phyloP scores from a whole-genome alignment of 768 basidiomycete genomes.

The Coprinellus aureogranulatus region DNA sequence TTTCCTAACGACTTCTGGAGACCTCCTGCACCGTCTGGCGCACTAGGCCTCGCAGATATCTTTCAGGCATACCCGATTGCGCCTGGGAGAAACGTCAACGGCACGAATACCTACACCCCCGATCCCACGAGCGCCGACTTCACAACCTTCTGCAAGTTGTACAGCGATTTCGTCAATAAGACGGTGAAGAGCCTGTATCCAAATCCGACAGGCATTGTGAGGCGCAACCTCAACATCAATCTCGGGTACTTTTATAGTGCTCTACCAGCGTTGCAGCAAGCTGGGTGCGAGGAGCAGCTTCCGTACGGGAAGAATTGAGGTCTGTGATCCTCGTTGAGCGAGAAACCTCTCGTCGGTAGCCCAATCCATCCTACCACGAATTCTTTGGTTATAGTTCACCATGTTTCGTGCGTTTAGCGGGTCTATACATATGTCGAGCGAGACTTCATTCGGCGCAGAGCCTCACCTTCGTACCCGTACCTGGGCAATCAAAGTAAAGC shows the following conservation, averaged over 20 bases:
- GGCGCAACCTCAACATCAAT: constrained; percentile 13
- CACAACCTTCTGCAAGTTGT: constrained; percentile 10
- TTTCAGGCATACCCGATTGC: constrained; percentile 8
- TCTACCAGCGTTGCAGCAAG: constrained; percentile 1
- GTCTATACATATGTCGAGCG: too few relatives aligned
- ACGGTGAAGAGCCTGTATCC: constrained; percentile 16
- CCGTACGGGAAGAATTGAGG: constrained; percentile 10
- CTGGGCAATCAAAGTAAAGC: too few relatives aligned
- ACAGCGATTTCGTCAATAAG: constrained; percentile 13
- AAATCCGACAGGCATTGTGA: constrained; percentile 15
- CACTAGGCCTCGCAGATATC: constrained; percentile 3
- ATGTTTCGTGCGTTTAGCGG: too few relatives aligned
- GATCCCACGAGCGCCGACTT: constrained; percentile 14
- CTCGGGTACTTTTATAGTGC: constrained; percentile 8
- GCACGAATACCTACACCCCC: constrained; percentile 14
- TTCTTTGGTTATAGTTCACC: too few relatives aligned
- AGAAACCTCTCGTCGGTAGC: too few relatives aligned
- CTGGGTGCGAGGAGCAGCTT: constrained; percentile 11
- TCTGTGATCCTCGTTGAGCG: too few relatives aligned
- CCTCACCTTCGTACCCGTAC: too few relatives aligned
- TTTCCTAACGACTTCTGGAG: constrained; percentile 17
- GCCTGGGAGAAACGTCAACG: constrained; percentile 13
- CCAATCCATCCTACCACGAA: too few relatives aligned
- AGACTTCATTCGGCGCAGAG: too few relatives aligned
- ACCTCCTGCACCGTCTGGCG: constrained; percentile 4